A percentile compares a stretch with the other conserved stretches of the same genome.
Conservation (phyloP, 2,329 filamentous ascomycete genomes). For the Stagonosporopsis rhizophila region DNA sequence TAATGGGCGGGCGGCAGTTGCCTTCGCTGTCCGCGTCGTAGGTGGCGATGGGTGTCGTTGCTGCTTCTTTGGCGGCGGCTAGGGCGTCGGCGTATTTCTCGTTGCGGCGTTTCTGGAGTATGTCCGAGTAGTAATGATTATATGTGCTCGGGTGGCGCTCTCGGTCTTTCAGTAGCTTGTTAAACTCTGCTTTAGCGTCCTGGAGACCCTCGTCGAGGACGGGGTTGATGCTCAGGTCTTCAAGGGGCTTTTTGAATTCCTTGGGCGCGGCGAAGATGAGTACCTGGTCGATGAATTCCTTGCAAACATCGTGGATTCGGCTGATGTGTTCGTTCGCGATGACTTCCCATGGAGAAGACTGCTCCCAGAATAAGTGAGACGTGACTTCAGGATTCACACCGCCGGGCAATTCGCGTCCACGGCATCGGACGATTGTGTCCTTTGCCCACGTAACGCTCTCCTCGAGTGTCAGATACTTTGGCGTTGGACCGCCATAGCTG, state of each 20-base stretch:
- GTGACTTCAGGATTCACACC: constrained; percentile 68
- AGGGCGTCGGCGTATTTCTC: constrained; percentile 30
- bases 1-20: too few relatives aligned
- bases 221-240: not conserved
- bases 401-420: constrained; percentile 66
- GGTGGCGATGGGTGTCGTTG: too few relatives aligned
- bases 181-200: constrained; percentile 49
- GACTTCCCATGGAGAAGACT: constrained; percentile 62
- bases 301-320: not conserved
- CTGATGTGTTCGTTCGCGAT: constrained; percentile 49
- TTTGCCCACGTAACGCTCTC: constrained; percentile 42
- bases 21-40: too few relatives aligned
- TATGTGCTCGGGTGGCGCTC: constrained; percentile 62
- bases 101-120: constrained; percentile 38
- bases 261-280: not conserved
- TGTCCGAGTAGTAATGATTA: constrained; percentile 52
- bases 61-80: constrained; percentile 31
- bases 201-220: constrained; percentile 34
- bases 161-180: constrained; percentile 57
- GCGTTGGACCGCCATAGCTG: too few relatives aligned
- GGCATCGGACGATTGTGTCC: constrained; percentile 50
- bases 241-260: not conserved
- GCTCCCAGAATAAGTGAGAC: constrained; percentile 65
- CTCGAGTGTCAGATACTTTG: not conserved
- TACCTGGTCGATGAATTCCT: not conserved